Base-by-base conservation (phyloP, 2,329 filamentous ascomycete genomes). In the Ophiostoma sp. region DNA sequence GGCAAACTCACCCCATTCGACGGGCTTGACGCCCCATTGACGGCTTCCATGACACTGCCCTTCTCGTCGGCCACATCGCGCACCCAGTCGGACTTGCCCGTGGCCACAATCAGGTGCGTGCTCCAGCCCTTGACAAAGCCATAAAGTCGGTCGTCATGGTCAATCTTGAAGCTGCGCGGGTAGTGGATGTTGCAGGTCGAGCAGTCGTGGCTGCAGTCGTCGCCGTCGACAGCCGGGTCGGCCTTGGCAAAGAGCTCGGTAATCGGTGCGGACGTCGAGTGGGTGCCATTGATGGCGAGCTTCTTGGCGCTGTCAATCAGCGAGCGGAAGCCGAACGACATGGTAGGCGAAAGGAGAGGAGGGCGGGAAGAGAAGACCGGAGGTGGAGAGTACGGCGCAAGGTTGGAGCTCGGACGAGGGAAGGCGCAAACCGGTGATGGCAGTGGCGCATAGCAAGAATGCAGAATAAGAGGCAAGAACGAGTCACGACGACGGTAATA, bases 61-160 rank as follows among this genome's bases (percentile, higher is more conserved):
- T 93, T 91, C 85, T 98, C 96, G 79, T 98, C 93, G 73, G 89
- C 90, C 63, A 97, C 93, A 83, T 97, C 92, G 74, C 93, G 85
- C 79, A 95, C 92, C 96, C 96, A 99, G 82, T 99, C 96, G 33
- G 91, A 88, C 88, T 98, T 97, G 75, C 94, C 93, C n/a, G 96
- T 99, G 31, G 94, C 96, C 19, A 98, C 94, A 42, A 99, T 85
- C 75, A 97, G 80, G 82, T 99, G 96, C 25, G 94, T 96, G 79
- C 89, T 91, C 92, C 94, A 98, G 48, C 90, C 93, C 79, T 94
- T 93, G 75, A 98, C 88, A 74, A 92, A 86, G 0, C 95, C 96
- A 80, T 97, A 98, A 68, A 99, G 84, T 78, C 90, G 85, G 80
- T 97, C 94, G 7, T 87, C 84, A 80, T 92, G 88, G 73, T 98